Base-by-base conservation (phyloP, 345 rosid genomes). In the Arabis hirsuta region DNA sequence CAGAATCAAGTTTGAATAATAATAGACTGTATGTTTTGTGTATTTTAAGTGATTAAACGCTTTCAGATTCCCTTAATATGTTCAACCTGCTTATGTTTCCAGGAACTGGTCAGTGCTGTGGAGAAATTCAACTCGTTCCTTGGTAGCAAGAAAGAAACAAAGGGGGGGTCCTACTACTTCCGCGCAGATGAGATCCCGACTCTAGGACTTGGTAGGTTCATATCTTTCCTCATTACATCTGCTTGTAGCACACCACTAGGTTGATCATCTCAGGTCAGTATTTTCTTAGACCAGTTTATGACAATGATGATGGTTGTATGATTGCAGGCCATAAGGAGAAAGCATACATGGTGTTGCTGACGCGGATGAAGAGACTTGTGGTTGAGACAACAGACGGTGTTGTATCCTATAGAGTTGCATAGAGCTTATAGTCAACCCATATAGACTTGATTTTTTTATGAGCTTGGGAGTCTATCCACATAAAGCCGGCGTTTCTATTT, bases 61-160 rank as follows among this genome's bases (percentile, higher is more conserved):
- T 36, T 16, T 27, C 3, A 32, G 7, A 2, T 63, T 63, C 46
- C 34, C 9, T 31, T 9, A 26, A 16, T 16, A 31, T 52, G 62
- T 3, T 39, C 6, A 42, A 34, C 20, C 29, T 76, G 48, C 29
- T 64, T 60, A 44, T 13, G 75, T 14, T 38, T 73, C 38, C 84
- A 93, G 98, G 96, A 90, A 78, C 73, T 93, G 79, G 73, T 84
- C 27, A 69, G 72, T 57, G 96, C 97, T 43, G 86, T 84, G 55
- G 84, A 85, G 78, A 90, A 87, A 81, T 84, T 89, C 58, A 90
- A 87, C 79, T 69, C 76, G 11, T 73, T 74, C 75, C 83, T 90
- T 67, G 72, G 79, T 62, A 61, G 70, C 77, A 88, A 84, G 81
- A 81, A 72, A 45, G 71, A 76, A 45, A 53, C 69, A 36, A 72